phyloP scores from a whole-genome alignment of 169 alveolate species.

The Plasmodium gonderi region DNA sequence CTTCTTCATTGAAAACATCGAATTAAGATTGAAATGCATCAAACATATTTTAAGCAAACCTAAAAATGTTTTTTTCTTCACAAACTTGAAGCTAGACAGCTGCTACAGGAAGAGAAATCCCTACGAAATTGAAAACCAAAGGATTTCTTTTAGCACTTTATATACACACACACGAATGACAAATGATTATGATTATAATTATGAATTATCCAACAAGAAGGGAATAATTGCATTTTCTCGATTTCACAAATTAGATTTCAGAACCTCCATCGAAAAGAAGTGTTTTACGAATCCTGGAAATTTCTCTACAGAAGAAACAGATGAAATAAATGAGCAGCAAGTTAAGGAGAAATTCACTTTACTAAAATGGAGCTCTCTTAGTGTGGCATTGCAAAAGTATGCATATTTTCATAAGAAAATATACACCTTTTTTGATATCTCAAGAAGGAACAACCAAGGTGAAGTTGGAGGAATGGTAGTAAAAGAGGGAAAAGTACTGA shows the following conservation, averaged over 20 bases:
- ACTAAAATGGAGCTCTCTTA: no score
- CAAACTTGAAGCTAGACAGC: conserved; percentile 26
- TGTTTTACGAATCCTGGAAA: not conserved
- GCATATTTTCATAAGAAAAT: no score
- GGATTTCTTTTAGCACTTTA: conserved; percentile 13
- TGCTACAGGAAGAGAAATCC: conserved; percentile 60
- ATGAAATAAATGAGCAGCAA: no score
- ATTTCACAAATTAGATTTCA: conserved; percentile 45
- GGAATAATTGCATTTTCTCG: conserved; percentile 70
- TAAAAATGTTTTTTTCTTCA: conserved; percentile 32
- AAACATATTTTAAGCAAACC: conserved; percentile 11
- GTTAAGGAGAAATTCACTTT: no score
- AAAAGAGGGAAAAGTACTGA: no score
- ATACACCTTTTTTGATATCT: no score
- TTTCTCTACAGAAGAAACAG: no score
- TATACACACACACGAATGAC: conserved; percentile 60
- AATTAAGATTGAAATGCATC: not conserved
- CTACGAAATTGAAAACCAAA: conserved; percentile 39
- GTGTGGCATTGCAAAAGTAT: no score
- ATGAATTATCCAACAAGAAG: conserved; percentile 25
- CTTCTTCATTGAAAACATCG: conserved; percentile 10
- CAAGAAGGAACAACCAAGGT: no score
- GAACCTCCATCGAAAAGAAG: conserved; percentile 18
- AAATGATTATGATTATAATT: conserved; percentile 40
- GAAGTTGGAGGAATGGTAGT: no score